A percentile compares a stretch with the other conserved stretches of the same genome.
phyloP scores from a whole-genome alignment of 306 rosid genomes.

The Dryas alaskensis region DNA sequence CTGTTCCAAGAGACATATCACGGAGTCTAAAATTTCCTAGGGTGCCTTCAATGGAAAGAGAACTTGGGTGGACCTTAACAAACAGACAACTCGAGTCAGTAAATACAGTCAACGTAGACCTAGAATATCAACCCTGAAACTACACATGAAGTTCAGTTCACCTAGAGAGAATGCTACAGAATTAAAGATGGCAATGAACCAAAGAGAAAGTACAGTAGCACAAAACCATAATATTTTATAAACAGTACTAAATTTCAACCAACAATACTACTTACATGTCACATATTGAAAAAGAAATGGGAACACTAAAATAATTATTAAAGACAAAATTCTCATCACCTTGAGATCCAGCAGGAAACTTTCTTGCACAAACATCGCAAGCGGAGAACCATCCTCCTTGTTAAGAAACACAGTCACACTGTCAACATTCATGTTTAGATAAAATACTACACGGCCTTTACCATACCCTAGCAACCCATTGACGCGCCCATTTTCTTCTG shows the following conservation, averaged over 20 bases:
- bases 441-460: conserved; percentile 80
- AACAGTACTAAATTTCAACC: background rate
- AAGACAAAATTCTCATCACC: conserved; percentile 44
- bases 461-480: conserved; percentile 87
- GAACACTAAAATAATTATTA: background rate
- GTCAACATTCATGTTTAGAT: conserved; percentile 82
- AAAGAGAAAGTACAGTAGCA: background rate
- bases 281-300: background rate
- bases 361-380: conserved; percentile 89
- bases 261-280: conserved; percentile 1
- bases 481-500: conserved; percentile 65
- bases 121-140: conserved; percentile 1
- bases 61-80: conserved; percentile 81
- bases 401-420: conserved; percentile 85
- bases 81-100: conserved; percentile 21
- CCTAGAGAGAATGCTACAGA: background rate
- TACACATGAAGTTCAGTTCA: conserved; percentile 5
- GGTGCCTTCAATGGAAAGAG: conserved; percentile 86
- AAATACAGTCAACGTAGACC: conserved; percentile 5
- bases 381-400: conserved; percentile 90
- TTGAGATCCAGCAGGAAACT: conserved; percentile 77
- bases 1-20: conserved; percentile 74
- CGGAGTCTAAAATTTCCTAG: conserved; percentile 88
- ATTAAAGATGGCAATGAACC: background rate
- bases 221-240: background rate